phyloP scores from a whole-genome alignment of 495 filamentous ascomycete genomes.

The Aspergillus avenaceus region DNA sequence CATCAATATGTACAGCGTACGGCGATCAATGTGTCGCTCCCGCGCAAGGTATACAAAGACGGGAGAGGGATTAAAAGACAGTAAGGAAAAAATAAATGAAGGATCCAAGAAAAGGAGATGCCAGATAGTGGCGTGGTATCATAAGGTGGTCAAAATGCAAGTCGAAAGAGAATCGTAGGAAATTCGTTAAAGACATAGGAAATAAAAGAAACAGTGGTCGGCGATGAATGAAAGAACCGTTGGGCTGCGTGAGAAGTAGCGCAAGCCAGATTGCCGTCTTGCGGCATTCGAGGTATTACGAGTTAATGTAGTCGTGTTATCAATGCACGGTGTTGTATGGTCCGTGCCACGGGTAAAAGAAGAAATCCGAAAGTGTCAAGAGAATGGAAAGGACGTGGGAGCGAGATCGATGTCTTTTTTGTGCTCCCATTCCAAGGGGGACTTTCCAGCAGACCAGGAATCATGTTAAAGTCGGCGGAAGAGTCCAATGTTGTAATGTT shows the following conservation, averaged over 20 bases:
- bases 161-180: conserved; percentile 10
- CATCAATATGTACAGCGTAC: conserved; percentile 30
- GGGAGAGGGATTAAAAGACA: conserved; percentile 35
- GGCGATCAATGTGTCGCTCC: conserved; percentile 22
- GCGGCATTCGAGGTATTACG: too few relatives aligned
- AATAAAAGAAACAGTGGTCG: conserved; percentile 16
- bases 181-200: conserved; percentile 33
- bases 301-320: too few relatives aligned
- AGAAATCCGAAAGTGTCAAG: conserved; percentile 15
- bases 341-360: conserved; percentile 4
- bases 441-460: neutral
- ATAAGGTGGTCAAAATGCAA: conserved; percentile 15
- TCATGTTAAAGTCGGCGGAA: neutral
- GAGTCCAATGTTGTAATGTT: too few relatives aligned
- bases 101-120: conserved; percentile 26
- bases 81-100: conserved; percentile 21
- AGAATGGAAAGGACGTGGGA: conserved; percentile 14
- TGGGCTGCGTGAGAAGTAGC: conserved; percentile 4
- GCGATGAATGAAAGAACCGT: conserved; percentile 1
- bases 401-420: neutral
- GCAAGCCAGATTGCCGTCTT: too few relatives aligned
- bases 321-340: conserved; percentile 5
- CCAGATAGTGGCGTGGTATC: conserved; percentile 21
- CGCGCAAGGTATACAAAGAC: conserved; percentile 29
- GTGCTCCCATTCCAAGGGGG: neutral